Evolutionary conservation across 2,329 filamentous ascomycete genomes (phyloP), one percentile per base, ranked within the genome.

Genomic region (Cladosporium austrohemisphaericum): DNA sequence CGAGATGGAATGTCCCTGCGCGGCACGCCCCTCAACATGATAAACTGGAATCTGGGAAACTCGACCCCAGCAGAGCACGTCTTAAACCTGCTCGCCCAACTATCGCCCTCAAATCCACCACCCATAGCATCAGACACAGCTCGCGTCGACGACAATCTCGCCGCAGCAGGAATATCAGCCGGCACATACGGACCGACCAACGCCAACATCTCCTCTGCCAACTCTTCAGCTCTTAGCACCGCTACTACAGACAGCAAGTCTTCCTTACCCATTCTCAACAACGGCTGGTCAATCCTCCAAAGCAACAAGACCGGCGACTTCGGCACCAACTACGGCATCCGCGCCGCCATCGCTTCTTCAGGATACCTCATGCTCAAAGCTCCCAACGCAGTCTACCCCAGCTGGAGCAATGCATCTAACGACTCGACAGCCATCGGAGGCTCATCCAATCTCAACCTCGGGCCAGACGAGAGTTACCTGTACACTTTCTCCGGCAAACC

Each of bases 401-500:
- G 40, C 23, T 56, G 43, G 52, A 49, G 25, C 29, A 55, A 55
- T 26, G 26, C 25, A 20, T 29, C 25, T 16, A 18, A 23, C 23
- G 38, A 41, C 9, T 18, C 11, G 4, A 29, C 22, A 10, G 38
- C 22, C 19, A 22, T 43, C 1, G 41, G 35, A 10, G 40, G 29
- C 20, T 38, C 49, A 2, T 18, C 26, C 5, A 26, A 28, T 10
- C 40, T 51, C 6, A 41, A 36, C 19, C 25, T 54, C 14, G 49
- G 44, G n/a, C 36, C 41, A 1, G 33, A 52, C 26, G 53, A 59
- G 33, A 38, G 52, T 14, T 43, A 53, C 31, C 16, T 59, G 20
- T 55, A 52, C 29, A 59, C 57, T 19, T 59, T 59, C 48, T 53
- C 50, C 10, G 41, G 47, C 19, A 56, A 53, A 35, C 57, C 55